Evolutionary conservation across 148 eudicot species (phyloP).

Genomic region (Amaranthus palmeri): DNA sequence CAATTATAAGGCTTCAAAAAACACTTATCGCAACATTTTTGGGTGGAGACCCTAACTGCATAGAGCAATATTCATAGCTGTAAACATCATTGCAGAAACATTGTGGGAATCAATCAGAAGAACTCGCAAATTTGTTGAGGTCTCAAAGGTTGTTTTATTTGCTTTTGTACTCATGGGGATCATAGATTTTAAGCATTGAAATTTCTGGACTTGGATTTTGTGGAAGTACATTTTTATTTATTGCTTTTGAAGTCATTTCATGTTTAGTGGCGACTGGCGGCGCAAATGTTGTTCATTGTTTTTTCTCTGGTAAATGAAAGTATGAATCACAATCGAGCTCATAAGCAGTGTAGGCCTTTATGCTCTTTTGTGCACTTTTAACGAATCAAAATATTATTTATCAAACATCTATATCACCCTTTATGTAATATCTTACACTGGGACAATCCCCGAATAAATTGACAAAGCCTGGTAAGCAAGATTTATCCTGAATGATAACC

Average conservation of each 20-base stretch:
- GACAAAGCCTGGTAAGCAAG: slow-evolving; percentile 22
- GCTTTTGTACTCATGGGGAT: background rate
- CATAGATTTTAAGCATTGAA: background rate
- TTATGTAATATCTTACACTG: slow-evolving; percentile 27
- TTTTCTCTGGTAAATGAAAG: background rate
- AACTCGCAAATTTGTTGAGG: background rate
- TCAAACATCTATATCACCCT: slow-evolving; percentile 25
- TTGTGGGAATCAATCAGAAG: background rate
- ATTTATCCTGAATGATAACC: slow-evolving; percentile 17
- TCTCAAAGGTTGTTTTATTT: background rate
- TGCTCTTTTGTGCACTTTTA: background rate
- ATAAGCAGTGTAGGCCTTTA: background rate
- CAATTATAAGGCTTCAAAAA: background rate
- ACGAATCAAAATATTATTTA: slow-evolving; percentile 9
- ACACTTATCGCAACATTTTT: background rate
- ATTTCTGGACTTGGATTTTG: background rate
- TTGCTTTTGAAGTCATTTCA: background rate
- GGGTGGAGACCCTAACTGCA: background rate
- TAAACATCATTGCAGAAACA: background rate
- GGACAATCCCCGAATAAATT: slow-evolving; percentile 20
- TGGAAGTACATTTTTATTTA: background rate
- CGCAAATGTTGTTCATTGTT: background rate
- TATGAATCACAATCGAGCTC: background rate
- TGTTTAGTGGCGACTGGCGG: background rate
- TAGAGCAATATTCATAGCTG: background rate